Conservation (phyloP, 805 yeast genomes). For the Lachancea kluyveri region DNA sequence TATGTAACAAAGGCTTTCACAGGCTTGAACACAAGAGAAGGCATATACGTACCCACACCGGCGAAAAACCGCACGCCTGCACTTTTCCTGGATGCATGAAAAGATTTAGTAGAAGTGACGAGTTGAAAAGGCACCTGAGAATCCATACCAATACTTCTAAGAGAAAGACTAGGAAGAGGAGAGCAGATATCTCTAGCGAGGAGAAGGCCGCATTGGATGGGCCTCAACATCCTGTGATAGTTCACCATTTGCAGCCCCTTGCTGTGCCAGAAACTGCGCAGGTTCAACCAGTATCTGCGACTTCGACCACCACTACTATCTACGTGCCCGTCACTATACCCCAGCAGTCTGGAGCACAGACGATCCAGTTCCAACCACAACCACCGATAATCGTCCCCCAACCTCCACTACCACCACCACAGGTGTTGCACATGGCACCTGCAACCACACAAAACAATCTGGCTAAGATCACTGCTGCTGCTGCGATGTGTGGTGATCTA, state of each 20-base stretch:
- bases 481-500: too few species aligned
- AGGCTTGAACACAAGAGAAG: conserved; percentile 87
- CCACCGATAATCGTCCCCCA: conserved; percentile 1
- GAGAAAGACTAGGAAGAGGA: conserved; percentile 35
- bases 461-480: not conserved
- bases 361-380: conserved; percentile 4
- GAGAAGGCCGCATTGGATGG: too few species aligned
- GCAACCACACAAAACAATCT: conserved; percentile 11
- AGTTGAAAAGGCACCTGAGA: conserved; percentile 77
- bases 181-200: too few species aligned
- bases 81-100: conserved; percentile 79
- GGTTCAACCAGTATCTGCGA: not conserved
- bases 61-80: conserved; percentile 87
- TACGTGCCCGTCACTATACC: conserved; percentile 5
- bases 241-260: too few species aligned
- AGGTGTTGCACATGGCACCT: conserved; percentile 7
- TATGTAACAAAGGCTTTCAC: conserved; percentile 82
- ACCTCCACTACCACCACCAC: conserved; percentile 4
- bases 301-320: not conserved
- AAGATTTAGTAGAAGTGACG: conserved; percentile 75
- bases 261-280: conserved; percentile 10
- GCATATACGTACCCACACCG: conserved; percentile 88
- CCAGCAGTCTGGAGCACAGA: conserved; percentile 8
- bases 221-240: too few species aligned
- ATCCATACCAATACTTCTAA: conserved; percentile 62